Evolutionary conservation across 1,284 basidiomycete genomes (phyloP), one percentile per base, ranked within the genome.

Genomic region (Takashimella tepidaria): DNA sequence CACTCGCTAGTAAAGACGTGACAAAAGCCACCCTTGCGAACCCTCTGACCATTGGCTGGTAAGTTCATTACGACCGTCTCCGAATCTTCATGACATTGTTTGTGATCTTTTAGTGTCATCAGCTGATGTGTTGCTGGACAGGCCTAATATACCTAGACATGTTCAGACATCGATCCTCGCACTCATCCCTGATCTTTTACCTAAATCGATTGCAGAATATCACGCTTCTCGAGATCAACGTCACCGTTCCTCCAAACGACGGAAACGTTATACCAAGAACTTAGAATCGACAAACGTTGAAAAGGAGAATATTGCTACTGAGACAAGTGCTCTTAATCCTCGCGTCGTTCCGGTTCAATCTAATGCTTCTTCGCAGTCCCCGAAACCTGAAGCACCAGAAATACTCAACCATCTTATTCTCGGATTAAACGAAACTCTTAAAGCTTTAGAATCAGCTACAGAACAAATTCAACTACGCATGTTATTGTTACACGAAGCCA

Each of bases 341-440:
- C n/a, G n/a, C n/a, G n/a, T n/a, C n/a, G n/a, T n/a, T n/a, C n/a
- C n/a, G n/a, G n/a, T n/a, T n/a, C n/a, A n/a, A n/a, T n/a, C n/a
- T n/a, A n/a, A n/a, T n/a, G n/a, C n/a, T n/a, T n/a, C n/a, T n/a
- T n/a, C n/a, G n/a, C 12, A 25, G 13, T 12, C 16, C 11, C 21
- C 41, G 16, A 5, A 49, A 48, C 63, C 63, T 1, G 26, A 43
- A 1, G 44, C 52, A 16, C 82, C 83, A 2, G 57, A 70, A 8
- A 70, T 84, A 22, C 70, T 84, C 12, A 59, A 78, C 11, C 81
- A 86, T 66, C 61, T 88, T 41, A 76, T 81, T 1, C 70, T 86
- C 43, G 90, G 90, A 11, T 85, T 92, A 61, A 93, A 92, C 65
- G 79, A 84, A 65, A 86, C 90, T 6, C 88, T 89, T 21, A 87